These are phyloP conservation scores for Globisporangium ultimum DNA, from an alignment of 352 stramenopile genomes.

Conservation along the genomic window DNA sequence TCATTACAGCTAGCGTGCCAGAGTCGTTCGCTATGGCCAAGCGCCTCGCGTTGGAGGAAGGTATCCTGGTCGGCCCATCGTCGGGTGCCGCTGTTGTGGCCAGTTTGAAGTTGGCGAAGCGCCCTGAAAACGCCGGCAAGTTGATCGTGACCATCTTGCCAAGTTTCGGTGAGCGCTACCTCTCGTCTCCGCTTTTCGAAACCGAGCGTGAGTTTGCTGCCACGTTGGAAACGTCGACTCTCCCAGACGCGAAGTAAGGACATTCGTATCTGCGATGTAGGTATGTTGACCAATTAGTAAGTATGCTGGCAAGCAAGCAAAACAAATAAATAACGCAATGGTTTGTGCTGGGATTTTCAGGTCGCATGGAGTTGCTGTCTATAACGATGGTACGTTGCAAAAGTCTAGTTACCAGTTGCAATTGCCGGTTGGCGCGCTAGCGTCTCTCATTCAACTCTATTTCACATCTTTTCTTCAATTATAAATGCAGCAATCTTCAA, in stretches of 20 bases:
- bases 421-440: too few relatives aligned
- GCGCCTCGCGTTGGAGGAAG: conserved; percentile 79
- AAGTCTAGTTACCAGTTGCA: too few relatives aligned
- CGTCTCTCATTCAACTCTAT: too few relatives aligned
- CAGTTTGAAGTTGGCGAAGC: conserved; percentile 75
- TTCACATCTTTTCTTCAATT: too few relatives aligned
- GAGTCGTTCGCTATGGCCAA: conserved; percentile 87
- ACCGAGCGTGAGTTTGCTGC: conserved; percentile 72
- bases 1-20: conserved; percentile 77
- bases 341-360: too few relatives aligned
- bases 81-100: conserved; percentile 85
- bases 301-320: conserved; percentile 2
- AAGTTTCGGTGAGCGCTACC: conserved; percentile 88
- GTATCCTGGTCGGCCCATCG: conserved; percentile 84
- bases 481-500: too few relatives aligned
- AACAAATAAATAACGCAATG: too few relatives aligned
- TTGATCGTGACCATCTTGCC: conserved; percentile 89
- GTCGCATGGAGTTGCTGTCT: too few relatives aligned
- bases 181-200: conserved; percentile 80
- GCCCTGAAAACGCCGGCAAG: conserved; percentile 83
- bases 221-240: conserved; percentile 50
- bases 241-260: conserved; percentile 21
- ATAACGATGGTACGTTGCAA: too few relatives aligned
- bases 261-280: background rate
- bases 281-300: background rate